Base-by-base conservation (phyloP, 768 basidiomycete species). In the Clitopilus hobsonii region DNA sequence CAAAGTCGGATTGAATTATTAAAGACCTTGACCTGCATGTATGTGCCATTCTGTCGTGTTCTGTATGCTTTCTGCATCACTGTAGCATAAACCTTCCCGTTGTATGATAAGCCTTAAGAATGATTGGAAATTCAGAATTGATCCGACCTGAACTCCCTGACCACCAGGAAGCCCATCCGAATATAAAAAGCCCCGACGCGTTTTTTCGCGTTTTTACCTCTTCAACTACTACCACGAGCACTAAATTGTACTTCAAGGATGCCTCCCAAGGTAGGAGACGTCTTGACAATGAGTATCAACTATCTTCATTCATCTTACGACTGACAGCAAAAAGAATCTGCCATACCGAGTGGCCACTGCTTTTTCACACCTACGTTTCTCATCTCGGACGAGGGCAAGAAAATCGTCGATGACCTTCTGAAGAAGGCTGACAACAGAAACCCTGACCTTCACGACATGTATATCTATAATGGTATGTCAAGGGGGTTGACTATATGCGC, bases 371-470 rank as follows among this genome's bases (percentile, higher is more conserved):
- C 61, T 26, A 59, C 67, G 7, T 60, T 54, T 10, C 65, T 75
- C 38, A 56, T 73, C 48, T 69, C 71, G 5, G 28, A 36, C 48
- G 63, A 66, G 53, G 70, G 59, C 3, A 65, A 67, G 51, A 62
- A 67, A 0, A 56, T 70, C 6, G 57, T 66, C 8, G 41, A 63
- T 4, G 67, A 68, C 26, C 59, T 73, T 23, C 52, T 71, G 28
- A 58, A 66, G 20, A 61, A 72, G 52, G 65, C 70, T 5, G 56
- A 61, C 10, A 67, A 70, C 26, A 60, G 71, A 38, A 65, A 71
- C 56, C 71, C 71, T 10, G 70, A 73, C 52, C 56, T 55, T 24
- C 68, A 68, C 49, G 65, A 66, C 41, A 69, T 73, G 65, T 71
- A 71, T 50, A 64, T 72, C 30, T 70, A 70, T 58, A 70, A 73